These are phyloP conservation scores for Clausena lansium DNA, from an alignment of 345 rosid species.

Conservation along the genomic window DNA sequence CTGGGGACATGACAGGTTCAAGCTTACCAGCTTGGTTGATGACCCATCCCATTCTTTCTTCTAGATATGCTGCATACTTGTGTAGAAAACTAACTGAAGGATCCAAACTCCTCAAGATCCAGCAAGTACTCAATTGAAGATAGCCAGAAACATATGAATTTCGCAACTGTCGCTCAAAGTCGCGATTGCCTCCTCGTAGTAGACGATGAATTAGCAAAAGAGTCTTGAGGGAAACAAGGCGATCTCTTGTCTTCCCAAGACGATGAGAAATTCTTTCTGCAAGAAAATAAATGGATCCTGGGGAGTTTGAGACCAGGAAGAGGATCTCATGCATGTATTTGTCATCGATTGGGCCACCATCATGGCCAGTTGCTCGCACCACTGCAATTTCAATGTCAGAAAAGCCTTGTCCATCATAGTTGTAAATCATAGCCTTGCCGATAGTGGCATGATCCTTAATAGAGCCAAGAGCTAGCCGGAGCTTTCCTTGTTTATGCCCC, in stretches of 20 bases:
- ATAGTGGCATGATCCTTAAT: constrained; percentile 81
- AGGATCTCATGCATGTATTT: constrained; percentile 78
- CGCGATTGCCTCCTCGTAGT: constrained; percentile 77
- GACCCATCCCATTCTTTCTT: constrained; percentile 78
- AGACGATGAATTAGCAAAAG: constrained; percentile 76
- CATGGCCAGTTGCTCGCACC: constrained; percentile 76
- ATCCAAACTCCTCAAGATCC: constrained; percentile 32
- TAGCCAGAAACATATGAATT: constrained; percentile 61
- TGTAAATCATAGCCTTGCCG: constrained; percentile 66
- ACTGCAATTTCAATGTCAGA: constrained; percentile 70
- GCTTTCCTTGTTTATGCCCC: constrained; percentile 56
- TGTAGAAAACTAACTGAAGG: constrained; percentile 43
- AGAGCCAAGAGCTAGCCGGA: constrained; percentile 56
- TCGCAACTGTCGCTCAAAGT: constrained; percentile 65
- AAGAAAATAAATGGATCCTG: constrained; percentile 67
- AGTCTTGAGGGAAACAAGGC: constrained; percentile 70
- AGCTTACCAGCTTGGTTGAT: constrained; percentile 86
- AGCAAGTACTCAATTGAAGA: constrained; percentile 54
- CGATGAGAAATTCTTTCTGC: constrained; percentile 76
- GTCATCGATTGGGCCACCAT: constrained; percentile 58
- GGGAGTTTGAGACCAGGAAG: constrained; percentile 67
- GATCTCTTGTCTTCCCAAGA: constrained; percentile 63
- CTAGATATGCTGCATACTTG: constrained; percentile 63
- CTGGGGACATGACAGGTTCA: constrained; percentile 55
- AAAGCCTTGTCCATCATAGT: constrained; percentile 43